Evolutionary conservation across 352 stramenopile genomes (phyloP), one percentile per base, ranked within the genome.

Genomic region (Blastocystis sp.): DNA sequence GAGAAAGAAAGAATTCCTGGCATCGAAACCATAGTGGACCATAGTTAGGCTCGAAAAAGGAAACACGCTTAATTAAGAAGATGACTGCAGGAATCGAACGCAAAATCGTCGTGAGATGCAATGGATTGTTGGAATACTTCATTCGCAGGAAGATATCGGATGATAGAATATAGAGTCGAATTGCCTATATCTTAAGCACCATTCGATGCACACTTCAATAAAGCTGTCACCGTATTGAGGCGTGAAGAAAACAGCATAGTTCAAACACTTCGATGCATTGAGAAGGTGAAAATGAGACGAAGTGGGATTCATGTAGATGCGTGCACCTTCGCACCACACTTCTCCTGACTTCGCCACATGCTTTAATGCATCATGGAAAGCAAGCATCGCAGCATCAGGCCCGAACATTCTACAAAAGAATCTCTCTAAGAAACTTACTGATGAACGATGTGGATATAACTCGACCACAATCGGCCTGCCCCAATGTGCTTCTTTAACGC

Each of bases 151-250:
- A 89, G 6, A 45, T 54, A 43, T 91, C 75, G 26, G 77, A 91
- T 15, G 47, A n/a, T 9, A 90, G 18, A 68, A 91, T 89, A 29
- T 68, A 76, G 23, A 76, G 26, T 7, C 68, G 82, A 37, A 90
- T 84, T 0, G 55, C 68, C 56, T 84, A 64, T 11, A 26, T 29
- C 11, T 73, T 18, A 90, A 18, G 3, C 20, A 29, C 34, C 34
- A 53, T n/a, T 20, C 29, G 11, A n/a, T 29, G 23, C 76, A 23
- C 75, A 90, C 43, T 87, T 96, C 94, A 26, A 96, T 91, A 90
- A 96, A 96, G 64, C 91, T 93, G 88, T 96, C 94, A 39, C 94
- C 94, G 82, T 96, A 97, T 89, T 97, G 94, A 45, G 94, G 94
- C 13, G 94, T 97, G 90, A 97, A 97, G 88, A 93, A 93, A 47